Base-by-base conservation (phyloP, 2,329 filamentous ascomycete species). In the Xylaria sp. region DNA sequence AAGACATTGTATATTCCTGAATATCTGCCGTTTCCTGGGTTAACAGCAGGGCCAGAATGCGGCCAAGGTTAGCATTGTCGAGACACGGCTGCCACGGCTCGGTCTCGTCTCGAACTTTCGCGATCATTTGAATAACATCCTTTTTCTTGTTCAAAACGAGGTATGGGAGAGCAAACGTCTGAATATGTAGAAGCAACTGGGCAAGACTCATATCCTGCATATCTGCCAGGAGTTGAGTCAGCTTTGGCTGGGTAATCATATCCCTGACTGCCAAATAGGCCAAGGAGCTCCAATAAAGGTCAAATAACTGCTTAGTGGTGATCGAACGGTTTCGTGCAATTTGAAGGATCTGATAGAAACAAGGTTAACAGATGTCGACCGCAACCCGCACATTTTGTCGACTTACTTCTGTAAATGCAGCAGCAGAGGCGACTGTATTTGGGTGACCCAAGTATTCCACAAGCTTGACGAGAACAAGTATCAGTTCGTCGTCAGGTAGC, bases 271-370 rank as follows among this genome's bases (percentile, higher is more conserved):
- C 90, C 59, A 91, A 88, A 68, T 95, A 91, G 0, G 94, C 94
- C 54, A 99, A 85, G 37, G 88, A 95, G 73, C 90, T 89, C 94
- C 95, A 98, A 79, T 94, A 98, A 0, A 95, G 94, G 65, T 91
- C 89, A 66, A 98, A 91, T 0, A 99, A 83, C 18, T 90, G 88
- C 34, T 87, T 85, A 1, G 91, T 87, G 1, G 89, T 91, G 46
- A 88, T 84, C 2, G 85, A 84, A 50, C 90, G 87, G 57, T 85
- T 83, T 61, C 91, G 87, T 1, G 94, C 92, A 58, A 98, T 85
- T 69, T 89, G 90, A 23, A 92, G 85, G 48, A 97, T 83, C 80
- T 82, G 10, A 37, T 37, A 44, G 2, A 25, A 70, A 46, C 64
- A 61, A 64, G 25, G 64, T 60, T 12, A 62, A 10, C 20, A 63